Percentiles rank a stretch among this genome's conserved stretches.
Evolutionary conservation across 2,329 filamentous ascomycete genomes (phyloP).

Genomic region (Epichloe sibirici): DNA sequence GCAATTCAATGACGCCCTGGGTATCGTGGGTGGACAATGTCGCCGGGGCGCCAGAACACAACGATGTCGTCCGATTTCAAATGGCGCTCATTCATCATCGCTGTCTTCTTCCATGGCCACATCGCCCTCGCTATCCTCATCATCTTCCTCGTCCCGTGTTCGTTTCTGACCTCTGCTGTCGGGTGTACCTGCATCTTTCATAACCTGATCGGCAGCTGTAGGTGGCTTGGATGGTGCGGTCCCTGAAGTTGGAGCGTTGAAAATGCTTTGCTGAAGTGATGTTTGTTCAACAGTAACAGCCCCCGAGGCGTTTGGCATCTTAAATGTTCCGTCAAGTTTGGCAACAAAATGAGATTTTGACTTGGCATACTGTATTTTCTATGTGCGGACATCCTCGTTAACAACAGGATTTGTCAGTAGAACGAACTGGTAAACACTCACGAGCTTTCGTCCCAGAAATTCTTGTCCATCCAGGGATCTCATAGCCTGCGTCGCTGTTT

Average conservation of each 20-base stretch:
- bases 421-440: conserved; percentile 31
- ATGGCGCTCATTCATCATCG: conserved; percentile 49
- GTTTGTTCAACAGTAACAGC: conserved; percentile 51
- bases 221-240: conserved; percentile 37
- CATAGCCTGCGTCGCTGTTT: conserved; percentile 91
- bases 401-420: not conserved
- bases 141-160: conserved; percentile 50
- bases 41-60: not conserved
- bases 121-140: conserved; percentile 57
- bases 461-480: conserved; percentile 73
- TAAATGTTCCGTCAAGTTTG: conserved; percentile 85
- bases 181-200: conserved; percentile 38
- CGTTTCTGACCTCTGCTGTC: conserved; percentile 57
- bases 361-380: conserved; percentile 90
- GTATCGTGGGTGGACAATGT: not conserved
- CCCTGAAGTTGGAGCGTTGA: conserved; percentile 52
- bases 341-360: conserved; percentile 78
- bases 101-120: conserved; percentile 60
- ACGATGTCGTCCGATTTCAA: not conserved
- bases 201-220: conserved; percentile 31
- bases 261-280: conserved; percentile 68
- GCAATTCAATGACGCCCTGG: conserved; percentile 24
- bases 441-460: conserved; percentile 77
- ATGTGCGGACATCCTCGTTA: not conserved
- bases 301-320: conserved; percentile 45